Conservation (phyloP, 2,329 filamentous ascomycete genomes). For the Colletotrichum caudatum region DNA sequence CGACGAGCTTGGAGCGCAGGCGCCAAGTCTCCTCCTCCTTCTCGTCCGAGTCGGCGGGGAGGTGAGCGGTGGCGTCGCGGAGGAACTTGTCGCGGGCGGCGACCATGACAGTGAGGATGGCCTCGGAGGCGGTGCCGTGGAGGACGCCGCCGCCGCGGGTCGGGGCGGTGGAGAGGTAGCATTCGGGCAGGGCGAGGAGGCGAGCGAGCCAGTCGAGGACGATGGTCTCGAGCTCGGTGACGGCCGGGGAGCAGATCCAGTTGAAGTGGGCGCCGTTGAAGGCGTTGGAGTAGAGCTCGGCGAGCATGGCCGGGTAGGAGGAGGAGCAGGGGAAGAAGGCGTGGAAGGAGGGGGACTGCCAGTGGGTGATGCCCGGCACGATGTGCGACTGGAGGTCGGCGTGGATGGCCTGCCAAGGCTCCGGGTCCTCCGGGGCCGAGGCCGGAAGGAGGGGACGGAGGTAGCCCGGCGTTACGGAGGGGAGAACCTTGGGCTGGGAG, state of each 20-base stretch:
- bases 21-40: constrained; percentile 78
- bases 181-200: constrained; percentile 77
- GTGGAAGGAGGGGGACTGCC: constrained; percentile 95
- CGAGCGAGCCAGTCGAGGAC: constrained; percentile 92
- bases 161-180: constrained; percentile 79
- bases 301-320: constrained; percentile 87
- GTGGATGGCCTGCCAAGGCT: constrained; percentile 83
- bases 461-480: constrained; percentile 86
- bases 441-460: constrained; percentile 81
- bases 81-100: constrained; percentile 87
- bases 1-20: constrained; percentile 71
- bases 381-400: constrained; percentile 88
- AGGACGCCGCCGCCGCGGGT: constrained; percentile 88
- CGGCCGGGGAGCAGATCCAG: constrained; percentile 93
- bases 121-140: constrained; percentile 90
- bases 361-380: constrained; percentile 92
- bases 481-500: constrained; percentile 74
- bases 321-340: constrained; percentile 91
- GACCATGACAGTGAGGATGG: constrained; percentile 86
- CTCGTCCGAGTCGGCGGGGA: constrained; percentile 65
- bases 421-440: constrained; percentile 73
- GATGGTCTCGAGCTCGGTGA: constrained; percentile 93
- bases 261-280: constrained; percentile 96
- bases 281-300: constrained; percentile 90
- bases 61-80: constrained; percentile 65